phyloP scores from a whole-genome alignment of 805 yeast genomes.

The Komagataella kurtzmanii region DNA sequence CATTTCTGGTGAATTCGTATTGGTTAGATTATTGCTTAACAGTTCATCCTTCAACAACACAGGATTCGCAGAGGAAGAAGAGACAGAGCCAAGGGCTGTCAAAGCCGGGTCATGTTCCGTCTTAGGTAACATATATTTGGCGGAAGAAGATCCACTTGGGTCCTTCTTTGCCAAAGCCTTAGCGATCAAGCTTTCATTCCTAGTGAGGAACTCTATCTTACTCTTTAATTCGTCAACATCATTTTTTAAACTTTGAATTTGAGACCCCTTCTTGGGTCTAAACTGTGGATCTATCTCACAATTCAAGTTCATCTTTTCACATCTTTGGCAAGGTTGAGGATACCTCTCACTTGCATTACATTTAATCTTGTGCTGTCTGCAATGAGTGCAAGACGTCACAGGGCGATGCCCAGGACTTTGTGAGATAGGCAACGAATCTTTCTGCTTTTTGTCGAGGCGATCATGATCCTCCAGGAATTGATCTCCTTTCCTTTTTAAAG shows the following conservation, averaged over 20 bases:
- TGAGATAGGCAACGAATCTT: background rate
- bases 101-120: background rate
- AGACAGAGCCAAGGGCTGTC: background rate
- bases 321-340: slow-evolving; percentile 74
- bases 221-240: slow-evolving; percentile 74
- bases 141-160: slow-evolving; percentile 3
- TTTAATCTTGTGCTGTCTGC: slow-evolving; percentile 87
- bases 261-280: slow-evolving; percentile 85
- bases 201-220: slow-evolving; percentile 51
- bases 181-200: slow-evolving; percentile 56
- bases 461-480: background rate
- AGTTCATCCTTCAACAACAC: background rate
- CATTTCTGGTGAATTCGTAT: background rate
- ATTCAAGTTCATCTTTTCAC: slow-evolving; percentile 63
- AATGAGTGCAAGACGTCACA: slow-evolving; percentile 86
- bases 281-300: slow-evolving; percentile 90
- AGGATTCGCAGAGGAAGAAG: background rate
- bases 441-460: background rate
- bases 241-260: slow-evolving; percentile 68
- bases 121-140: background rate
- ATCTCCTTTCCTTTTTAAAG: background rate
- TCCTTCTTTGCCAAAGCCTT: slow-evolving; percentile 36
- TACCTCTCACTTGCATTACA: slow-evolving; percentile 81
- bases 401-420: slow-evolving; percentile 60
- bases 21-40: background rate